Percentiles rank a stretch among this genome's conserved stretches.
Conservation (phyloP, 73 alveolate species). For the Uronychia binucleata region DNA sequence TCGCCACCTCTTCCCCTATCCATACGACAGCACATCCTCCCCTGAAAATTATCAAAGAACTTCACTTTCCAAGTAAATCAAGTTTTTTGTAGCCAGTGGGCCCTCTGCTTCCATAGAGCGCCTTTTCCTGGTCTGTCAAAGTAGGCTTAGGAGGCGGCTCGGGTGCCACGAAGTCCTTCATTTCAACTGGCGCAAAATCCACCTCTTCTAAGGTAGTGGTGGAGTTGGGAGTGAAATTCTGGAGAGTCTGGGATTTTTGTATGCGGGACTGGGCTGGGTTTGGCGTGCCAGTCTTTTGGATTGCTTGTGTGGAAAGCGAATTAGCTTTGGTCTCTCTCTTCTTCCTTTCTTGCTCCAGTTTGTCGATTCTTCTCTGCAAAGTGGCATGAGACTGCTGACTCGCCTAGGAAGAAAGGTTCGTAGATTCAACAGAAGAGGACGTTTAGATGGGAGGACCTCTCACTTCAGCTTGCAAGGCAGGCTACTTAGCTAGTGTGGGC, state of each 20-base stretch:
- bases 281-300: too few species aligned
- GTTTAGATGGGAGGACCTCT: too few species aligned
- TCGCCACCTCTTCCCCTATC: constrained; percentile 54
- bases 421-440: too few species aligned
- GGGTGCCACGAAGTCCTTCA: not conserved
- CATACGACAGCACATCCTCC: constrained; percentile 89
- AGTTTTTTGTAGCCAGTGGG: constrained; percentile 73
- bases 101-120: constrained; percentile 66
- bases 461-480: too few species aligned
- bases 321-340: too few species aligned
- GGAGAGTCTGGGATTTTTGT: not conserved
- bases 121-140: constrained; percentile 57
- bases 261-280: too few species aligned
- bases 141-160: constrained; percentile 1
- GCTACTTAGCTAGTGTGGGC: too few species aligned
- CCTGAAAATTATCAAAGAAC: not conserved
- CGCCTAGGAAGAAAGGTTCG: too few species aligned
- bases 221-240: not conserved
- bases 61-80: constrained; percentile 62
- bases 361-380: too few species aligned
- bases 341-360: too few species aligned
- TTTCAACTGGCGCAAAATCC: not conserved
- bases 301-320: too few species aligned
- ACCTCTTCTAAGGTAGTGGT: not conserved
- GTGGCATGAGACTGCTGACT: too few species aligned